Evolutionary conservation across 768 basidiomycete species (phyloP), one percentile per base, ranked within the genome.

Genomic region (Coprinellus micaceus): DNA sequence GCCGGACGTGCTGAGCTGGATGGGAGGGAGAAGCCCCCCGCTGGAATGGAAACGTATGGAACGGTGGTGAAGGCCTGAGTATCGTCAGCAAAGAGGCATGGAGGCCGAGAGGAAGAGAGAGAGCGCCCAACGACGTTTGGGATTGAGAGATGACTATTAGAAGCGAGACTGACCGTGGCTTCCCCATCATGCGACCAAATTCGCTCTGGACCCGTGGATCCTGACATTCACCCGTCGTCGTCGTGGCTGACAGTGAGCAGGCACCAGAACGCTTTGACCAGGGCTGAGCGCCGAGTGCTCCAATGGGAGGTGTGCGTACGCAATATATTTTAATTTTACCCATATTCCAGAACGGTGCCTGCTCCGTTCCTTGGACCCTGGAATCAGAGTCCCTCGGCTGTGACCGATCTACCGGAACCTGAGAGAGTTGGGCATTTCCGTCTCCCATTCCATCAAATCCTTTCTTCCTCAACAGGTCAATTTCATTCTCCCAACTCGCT

Each of bases 181-280:
- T 52, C 51, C 36, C 40, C 51, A 52, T 45, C 55, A 57, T 36
- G 47, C 37, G 29, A 15, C 48, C 56, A 43, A 51, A 28, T 52
- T 57, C 50, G 56, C 56, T 52, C 56, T 49, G 56, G 56, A 57
- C 45, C 56, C 56, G 56, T 52, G 19, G 45, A 47, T 40, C 58
- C 45, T 52, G 51, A 52, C 56, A 57, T 52, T 36, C 19, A 10
- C 50, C 11, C 25, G 13, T 17, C 22, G 29, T 15, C 56, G 21
- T 43, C 29, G 22, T 52, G 17, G 30, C 19, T 17, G 53, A 29
- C 40, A 30, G 46, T 21, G 30, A 43, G 29, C 40, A 36, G 51
- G 24, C 28, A 25, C 3, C 17, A 22, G 13, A 19, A 13, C 19
- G 19, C 19, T 24, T 19, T 49, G 26, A 49, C 24, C 15, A 25